These are phyloP conservation scores for Patellifolia procumbens DNA, from an alignment of 179 eudicot genomes.

Conservation along the genomic window DNA sequence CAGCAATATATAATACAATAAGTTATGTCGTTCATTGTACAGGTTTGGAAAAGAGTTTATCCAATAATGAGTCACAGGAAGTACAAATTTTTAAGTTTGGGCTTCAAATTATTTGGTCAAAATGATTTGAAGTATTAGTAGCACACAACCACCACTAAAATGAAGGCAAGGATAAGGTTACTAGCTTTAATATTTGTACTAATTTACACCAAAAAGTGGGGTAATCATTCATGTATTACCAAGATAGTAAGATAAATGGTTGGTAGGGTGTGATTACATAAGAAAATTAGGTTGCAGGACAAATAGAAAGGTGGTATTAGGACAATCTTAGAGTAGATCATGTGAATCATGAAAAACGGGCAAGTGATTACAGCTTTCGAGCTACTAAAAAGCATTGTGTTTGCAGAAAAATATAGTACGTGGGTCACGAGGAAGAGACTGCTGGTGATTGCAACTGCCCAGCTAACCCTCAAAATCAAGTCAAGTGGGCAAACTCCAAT, in stretches of 20 bases:
- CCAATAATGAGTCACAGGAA: no score
- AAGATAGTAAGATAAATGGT: constrained; percentile 2
- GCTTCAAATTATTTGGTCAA: background rate
- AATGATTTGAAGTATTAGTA: background rate
- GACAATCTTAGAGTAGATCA: background rate
- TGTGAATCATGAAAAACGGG: constrained; percentile 4
- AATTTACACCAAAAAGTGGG: background rate
- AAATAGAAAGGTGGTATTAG: background rate
- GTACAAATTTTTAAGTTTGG: no score
- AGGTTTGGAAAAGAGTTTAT: no score
- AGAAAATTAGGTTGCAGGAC: background rate
- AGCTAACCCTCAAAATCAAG: constrained; percentile 1
- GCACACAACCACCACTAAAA: background rate
- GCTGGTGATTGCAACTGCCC: constrained; percentile 18
- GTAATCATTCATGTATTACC: no score
- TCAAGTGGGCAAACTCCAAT: background rate
- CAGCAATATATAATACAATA: no score
- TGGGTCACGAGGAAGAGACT: constrained; percentile 16
- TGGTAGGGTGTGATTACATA: background rate
- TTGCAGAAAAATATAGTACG: background rate
- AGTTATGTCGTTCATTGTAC: no score
- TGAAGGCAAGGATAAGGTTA: background rate
- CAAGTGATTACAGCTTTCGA: background rate
- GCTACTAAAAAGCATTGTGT: constrained; percentile 7
- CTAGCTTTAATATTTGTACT: background rate